phyloP scores from a whole-genome alignment of 2,329 filamentous ascomycete genomes.

The Claviceps monticola region DNA sequence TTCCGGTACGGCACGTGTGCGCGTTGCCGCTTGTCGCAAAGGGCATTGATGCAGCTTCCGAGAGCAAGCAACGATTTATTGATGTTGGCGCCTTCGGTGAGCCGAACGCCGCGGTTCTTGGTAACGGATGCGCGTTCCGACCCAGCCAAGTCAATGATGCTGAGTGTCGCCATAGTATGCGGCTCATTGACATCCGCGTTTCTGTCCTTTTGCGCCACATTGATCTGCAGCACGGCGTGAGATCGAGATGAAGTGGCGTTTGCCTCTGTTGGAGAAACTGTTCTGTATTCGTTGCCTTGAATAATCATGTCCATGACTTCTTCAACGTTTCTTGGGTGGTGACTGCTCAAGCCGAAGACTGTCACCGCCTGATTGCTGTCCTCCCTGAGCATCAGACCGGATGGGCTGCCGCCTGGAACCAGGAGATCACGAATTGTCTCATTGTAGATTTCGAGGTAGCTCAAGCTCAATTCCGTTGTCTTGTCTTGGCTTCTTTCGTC shows the following conservation, averaged over 20 bases:
- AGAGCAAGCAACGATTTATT: constrained; percentile 94
- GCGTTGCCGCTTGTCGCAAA: constrained; percentile 81
- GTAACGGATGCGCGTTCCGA: constrained; percentile 93
- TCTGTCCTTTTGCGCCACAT: constrained; percentile 83
- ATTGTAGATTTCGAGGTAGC: constrained; percentile 97
- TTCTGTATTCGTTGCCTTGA: constrained; percentile 82
- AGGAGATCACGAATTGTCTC: constrained; percentile 94
- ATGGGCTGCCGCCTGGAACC: constrained; percentile 70
- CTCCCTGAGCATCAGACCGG: constrained; percentile 81
- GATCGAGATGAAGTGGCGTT: constrained; percentile 96
- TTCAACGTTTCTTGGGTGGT: constrained; percentile 79
- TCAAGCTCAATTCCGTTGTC: constrained; percentile 77
- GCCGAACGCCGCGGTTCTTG: constrained; percentile 83
- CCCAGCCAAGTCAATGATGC: constrained; percentile 93
- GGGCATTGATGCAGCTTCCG: constrained; percentile 94
- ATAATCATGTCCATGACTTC: constrained; percentile 99
- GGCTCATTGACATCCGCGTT: constrained; percentile 89
- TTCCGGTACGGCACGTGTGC: constrained; percentile 96
- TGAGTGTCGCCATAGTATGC: constrained; percentile 94
- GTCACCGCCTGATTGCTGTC: constrained; percentile 89
- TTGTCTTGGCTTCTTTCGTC: constrained; percentile 76
- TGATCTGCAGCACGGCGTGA: constrained; percentile 94
- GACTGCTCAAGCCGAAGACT: constrained; percentile 79
- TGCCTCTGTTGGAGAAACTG: constrained; percentile 90
- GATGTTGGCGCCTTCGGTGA: constrained; percentile 94